Percentiles rank a stretch among this genome's conserved stretches.
Conservation (phyloP, 1,139 yeast genomes). For the Blastobotrys petasosporus region DNA sequence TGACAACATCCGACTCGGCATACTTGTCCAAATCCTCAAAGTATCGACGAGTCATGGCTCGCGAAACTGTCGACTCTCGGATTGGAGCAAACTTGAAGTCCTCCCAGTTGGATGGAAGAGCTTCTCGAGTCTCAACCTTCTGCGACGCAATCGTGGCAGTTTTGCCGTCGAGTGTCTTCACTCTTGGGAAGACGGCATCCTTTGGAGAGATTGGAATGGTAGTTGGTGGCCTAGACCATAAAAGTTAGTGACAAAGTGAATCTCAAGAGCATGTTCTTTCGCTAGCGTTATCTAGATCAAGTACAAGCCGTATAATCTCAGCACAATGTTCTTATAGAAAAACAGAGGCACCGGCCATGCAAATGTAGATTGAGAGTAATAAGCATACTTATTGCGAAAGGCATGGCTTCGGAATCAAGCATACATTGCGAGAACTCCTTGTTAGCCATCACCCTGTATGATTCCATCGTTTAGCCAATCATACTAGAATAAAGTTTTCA, state of each 20-base stretch:
- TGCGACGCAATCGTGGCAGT: background rate
- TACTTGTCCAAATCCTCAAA: conserved; percentile 68
- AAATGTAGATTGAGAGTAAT: background rate
- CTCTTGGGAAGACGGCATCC: background rate
- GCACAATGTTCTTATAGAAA: conserved; percentile 16
- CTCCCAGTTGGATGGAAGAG: conserved; percentile 45
- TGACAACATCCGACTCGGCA: conserved; percentile 69
- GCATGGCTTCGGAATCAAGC: conserved; percentile 2
- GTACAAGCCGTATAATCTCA: conserved; percentile 34
- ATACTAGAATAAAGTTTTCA: background rate
- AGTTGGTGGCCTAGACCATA: conserved; percentile 14
- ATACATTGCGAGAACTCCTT: conserved; percentile 1
- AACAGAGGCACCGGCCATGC: conserved; percentile 28
- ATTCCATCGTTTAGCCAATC: too few relatives aligned
- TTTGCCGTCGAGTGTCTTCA: background rate
- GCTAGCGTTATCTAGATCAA: conserved; percentile 34
- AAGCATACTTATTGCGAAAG: conserved; percentile 10
- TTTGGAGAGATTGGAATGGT: conserved; percentile 9
- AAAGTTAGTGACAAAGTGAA: conserved; percentile 9
- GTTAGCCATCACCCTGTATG: background rate
- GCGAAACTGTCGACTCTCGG: conserved; percentile 73
- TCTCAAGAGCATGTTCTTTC: conserved; percentile 28
- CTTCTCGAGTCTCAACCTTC: conserved; percentile 7
- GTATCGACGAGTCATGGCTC: conserved; percentile 77
- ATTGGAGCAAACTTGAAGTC: conserved; percentile 64